phyloP scores from a whole-genome alignment of 805 yeast species.

The Spathaspora girioi region DNA sequence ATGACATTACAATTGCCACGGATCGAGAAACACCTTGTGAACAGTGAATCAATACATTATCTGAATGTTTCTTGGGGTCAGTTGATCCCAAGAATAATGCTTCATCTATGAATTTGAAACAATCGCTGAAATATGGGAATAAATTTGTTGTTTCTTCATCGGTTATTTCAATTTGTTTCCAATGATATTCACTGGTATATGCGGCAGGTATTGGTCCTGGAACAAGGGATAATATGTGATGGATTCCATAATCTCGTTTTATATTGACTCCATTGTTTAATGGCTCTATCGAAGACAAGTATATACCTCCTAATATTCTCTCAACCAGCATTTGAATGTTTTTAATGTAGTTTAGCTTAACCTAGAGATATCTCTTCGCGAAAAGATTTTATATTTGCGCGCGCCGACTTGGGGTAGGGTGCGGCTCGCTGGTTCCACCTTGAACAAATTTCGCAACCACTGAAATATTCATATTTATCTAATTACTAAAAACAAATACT shows the following conservation, averaged over 20 bases:
- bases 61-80: conserved; percentile 27
- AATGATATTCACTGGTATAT: conserved; percentile 44
- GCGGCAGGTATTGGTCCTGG: conserved; percentile 58
- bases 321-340: conserved; percentile 24
- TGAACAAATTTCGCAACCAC: not conserved
- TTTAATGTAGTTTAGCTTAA: not conserved
- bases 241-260: conserved; percentile 49
- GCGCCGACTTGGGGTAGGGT: not conserved
- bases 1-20: conserved; percentile 43
- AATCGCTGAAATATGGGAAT: conserved; percentile 54
- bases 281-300: conserved; percentile 71
- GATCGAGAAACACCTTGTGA: conserved; percentile 52
- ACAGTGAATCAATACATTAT: conserved; percentile 49
- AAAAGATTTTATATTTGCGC: not conserved
- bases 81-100: conserved; percentile 43
- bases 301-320: conserved; percentile 76
- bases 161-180: conserved; percentile 63
- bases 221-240: conserved; percentile 70
- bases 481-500: not conserved
- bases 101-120: conserved; percentile 62
- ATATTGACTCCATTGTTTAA: conserved; percentile 52
- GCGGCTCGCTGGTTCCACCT: not conserved
- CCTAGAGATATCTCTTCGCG: not conserved
- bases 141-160: conserved; percentile 71
- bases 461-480: not conserved